phyloP scores from a whole-genome alignment of 108 stramenopile species.

The Fistulifera solaris region DNA sequence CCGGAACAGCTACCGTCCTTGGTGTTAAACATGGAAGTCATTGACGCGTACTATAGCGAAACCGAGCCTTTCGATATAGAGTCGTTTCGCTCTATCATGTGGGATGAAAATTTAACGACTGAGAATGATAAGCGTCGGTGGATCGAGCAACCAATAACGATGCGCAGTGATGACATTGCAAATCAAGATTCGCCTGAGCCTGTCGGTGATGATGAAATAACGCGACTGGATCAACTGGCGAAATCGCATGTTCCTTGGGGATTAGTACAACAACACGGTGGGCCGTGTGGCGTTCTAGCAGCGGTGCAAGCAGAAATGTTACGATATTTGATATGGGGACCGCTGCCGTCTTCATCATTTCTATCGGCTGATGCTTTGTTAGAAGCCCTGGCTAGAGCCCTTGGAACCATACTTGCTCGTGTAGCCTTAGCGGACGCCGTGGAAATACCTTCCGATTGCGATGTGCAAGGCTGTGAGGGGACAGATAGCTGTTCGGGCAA shows the following conservation, averaged over 20 bases:
- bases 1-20: neutral
- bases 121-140: conserved; percentile 57
- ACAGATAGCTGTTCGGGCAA: neutral
- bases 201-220: conserved; percentile 1
- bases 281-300: conserved; percentile 85
- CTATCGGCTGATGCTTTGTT: conserved; percentile 20
- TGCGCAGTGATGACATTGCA: conserved; percentile 7
- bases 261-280: conserved; percentile 74
- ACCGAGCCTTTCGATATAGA: conserved; percentile 11
- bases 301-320: conserved; percentile 78
- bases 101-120: conserved; percentile 40
- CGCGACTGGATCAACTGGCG: neutral
- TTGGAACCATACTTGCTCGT: conserved; percentile 55
- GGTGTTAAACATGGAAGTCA: neutral
- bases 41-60: neutral
- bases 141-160: conserved; percentile 41
- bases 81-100: conserved; percentile 38
- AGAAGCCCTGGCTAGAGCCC: conserved; percentile 44
- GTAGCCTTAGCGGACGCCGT: conserved; percentile 19
- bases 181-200: conserved; percentile 8
- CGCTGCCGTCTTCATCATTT: conserved; percentile 6
- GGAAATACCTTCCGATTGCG: too few species aligned
- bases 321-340: conserved; percentile 46
- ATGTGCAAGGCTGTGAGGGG: too few species aligned
- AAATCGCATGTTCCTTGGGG: conserved; percentile 44